These are phyloP conservation scores for Apodospora peruviana DNA, from an alignment of 495 filamentous ascomycete genomes.

Conservation along the genomic window DNA sequence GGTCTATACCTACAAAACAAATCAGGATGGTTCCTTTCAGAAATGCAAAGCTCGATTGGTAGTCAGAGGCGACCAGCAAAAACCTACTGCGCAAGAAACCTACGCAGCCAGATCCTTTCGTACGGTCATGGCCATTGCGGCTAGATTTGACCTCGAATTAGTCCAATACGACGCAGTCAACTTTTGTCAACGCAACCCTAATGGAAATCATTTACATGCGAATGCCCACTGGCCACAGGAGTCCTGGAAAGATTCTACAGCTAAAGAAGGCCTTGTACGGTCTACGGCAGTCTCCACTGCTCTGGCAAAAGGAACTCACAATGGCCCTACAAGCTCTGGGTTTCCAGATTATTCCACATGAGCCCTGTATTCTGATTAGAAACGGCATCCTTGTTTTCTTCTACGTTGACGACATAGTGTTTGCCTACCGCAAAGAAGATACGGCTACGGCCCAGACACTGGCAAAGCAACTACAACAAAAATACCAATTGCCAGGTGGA, in stretches of 20 bases:
- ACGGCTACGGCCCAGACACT: not conserved
- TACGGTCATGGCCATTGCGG: conserved; percentile 9
- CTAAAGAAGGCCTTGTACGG: conserved; percentile 14
- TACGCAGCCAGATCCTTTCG: conserved; percentile 10
- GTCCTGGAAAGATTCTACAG: not conserved
- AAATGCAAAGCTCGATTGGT: conserved; percentile 15
- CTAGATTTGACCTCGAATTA: conserved; percentile 13
- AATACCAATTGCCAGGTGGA: conserved; percentile 7
- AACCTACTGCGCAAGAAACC: conserved; percentile 4
- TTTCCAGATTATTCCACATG: conserved; percentile 7
- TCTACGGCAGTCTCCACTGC: conserved; percentile 11
- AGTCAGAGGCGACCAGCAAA: conserved; percentile 15
- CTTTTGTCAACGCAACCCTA: conserved; percentile 9
- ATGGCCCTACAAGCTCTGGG: conserved; percentile 1
- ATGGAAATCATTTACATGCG: conserved; percentile 8
- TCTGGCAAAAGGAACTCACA: conserved; percentile 15
- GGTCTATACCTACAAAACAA: conserved; percentile 15
- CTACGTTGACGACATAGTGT: conserved; percentile 11
- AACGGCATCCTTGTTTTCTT: conserved; percentile 9
- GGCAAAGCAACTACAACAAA: not conserved
- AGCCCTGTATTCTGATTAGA: conserved; percentile 5
- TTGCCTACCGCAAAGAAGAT: conserved; percentile 4
- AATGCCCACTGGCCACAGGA: conserved; percentile 10
- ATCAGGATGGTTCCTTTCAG: conserved; percentile 3
- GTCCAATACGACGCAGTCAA: conserved; percentile 14